Conservation (phyloP, 75 land plant genomes). For the Ceratopteris richardii region DNA sequence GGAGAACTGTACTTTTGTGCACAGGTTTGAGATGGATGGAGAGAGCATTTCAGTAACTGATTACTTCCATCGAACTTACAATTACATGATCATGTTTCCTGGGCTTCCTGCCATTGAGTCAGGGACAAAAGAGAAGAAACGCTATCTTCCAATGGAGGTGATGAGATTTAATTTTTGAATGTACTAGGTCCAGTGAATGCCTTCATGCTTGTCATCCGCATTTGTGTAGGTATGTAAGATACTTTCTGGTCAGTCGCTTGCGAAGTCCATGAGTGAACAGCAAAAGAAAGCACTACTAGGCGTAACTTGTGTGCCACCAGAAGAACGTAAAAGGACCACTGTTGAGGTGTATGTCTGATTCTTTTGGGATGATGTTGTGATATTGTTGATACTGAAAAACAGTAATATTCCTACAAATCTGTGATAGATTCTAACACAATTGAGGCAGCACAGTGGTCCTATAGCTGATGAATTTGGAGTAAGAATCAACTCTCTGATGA, state of each 20-base stretch:
- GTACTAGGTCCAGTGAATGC: not conserved
- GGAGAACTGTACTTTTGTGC: too few relatives aligned
- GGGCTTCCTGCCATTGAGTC: conserved; percentile 22
- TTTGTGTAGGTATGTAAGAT: conserved; percentile 15
- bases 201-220: too few relatives aligned
- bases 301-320: conserved; percentile 15
- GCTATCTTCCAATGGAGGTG: conserved; percentile 24
- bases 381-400: too few relatives aligned
- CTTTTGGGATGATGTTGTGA: too few relatives aligned
- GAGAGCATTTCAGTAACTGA: conserved; percentile 11
- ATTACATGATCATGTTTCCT: not conserved
- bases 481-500: conserved; percentile 6
- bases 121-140: conserved; percentile 15
- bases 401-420: too few relatives aligned
- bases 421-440: too few relatives aligned
- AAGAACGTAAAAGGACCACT: conserved; percentile 4
- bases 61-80: conserved; percentile 13
- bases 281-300: conserved; percentile 11
- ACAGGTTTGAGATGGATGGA: conserved; percentile 25
- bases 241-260: conserved; percentile 6
- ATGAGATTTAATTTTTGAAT: not conserved
- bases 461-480: conserved; percentile 20
- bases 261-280: conserved; percentile 9
- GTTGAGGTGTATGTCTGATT: conserved; percentile 7
- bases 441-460: too few relatives aligned